Percentiles rank a stretch among this genome's conserved stretches.
Conservation (phyloP, 129 eudicot genomes). For the Logfia minima region DNA sequence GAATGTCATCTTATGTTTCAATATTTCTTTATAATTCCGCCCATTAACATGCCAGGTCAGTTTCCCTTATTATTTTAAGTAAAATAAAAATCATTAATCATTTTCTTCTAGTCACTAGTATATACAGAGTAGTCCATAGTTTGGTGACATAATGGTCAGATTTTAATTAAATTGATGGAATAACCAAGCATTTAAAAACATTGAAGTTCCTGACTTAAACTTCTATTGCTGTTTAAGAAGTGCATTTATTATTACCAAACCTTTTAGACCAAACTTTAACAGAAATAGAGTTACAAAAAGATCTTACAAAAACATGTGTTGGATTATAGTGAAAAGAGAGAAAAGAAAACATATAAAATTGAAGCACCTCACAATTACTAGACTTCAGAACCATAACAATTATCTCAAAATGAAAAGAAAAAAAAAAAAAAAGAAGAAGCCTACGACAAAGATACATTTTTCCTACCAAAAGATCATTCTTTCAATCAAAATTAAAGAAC, state of each 20-base stretch:
- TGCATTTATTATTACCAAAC: not conserved
- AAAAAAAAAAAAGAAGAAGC: not conserved
- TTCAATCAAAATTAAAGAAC: not conserved
- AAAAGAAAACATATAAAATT: not conserved
- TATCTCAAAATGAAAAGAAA: not conserved
- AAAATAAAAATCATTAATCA: not conserved
- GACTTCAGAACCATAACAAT: not conserved
- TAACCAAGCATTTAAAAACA: not conserved
- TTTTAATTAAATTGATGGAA: constrained; percentile 11
- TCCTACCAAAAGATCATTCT: not conserved
- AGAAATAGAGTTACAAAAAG: not conserved
- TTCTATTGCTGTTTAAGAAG: not conserved
- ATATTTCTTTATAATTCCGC: constrained; percentile 21
- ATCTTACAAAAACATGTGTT: not conserved
- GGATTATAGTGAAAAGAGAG: not conserved
- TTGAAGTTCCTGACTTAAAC: not conserved
- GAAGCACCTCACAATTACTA: not conserved
- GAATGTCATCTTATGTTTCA: constrained; percentile 21
- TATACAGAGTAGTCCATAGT: not conserved
- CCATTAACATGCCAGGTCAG: constrained; percentile 12
- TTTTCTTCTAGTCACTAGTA: not conserved
- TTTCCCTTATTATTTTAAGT: not conserved
- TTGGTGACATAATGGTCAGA: constrained; percentile 12
- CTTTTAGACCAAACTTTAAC: not conserved
- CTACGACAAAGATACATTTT: not conserved